Base-by-base conservation (phyloP, 768 basidiomycete species). In the Lentinula aciculospora region DNA sequence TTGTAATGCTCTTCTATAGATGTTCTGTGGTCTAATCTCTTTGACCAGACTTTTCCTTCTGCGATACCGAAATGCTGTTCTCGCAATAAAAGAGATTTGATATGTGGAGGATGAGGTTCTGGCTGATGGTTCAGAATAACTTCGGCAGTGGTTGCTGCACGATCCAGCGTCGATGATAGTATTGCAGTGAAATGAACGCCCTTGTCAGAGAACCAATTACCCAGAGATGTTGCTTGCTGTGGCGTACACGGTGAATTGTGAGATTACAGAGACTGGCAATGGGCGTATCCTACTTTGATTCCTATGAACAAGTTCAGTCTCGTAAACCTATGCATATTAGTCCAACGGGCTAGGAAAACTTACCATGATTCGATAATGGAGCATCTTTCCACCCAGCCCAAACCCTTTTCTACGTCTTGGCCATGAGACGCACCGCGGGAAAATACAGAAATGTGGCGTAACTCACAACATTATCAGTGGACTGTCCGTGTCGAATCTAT, bases 371-470 rank as follows among this genome's bases (percentile, higher is more conserved):
- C 19, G 86, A 84, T 15, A 93, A 73, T 1, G 84, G 79, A 10
- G 89, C 81, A 69, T 93, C 88, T 59, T 74, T 79, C 79, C 85
- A 87, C 4, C 90, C 90, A 40, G 89, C 87, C 88, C 89, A 90
- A 4, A 87, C 68, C 27, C 69, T 62, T 56, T 62, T 71, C 81
- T 81, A 58, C 19, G 36, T 9, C 21, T 50, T 47, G 25, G 17
- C 4, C 29, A 65, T 73, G 67, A 29, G 27, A 56, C 42, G 6
- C 10, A 34, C n/a, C 19, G 4, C 37, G 61, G 53, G 57, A 29
- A 48, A 36, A 29, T 39, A 25, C 19, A 34, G 10, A 31, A 37
- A 39, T 60, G 54, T 21, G 27, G 10, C 17, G 8, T 25, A 25
- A 66, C 82, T 47, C 49, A 88, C 89, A 65, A 85, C 61, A 63